Evolutionary conservation across 2,329 filamentous ascomycete genomes (phyloP), one percentile per base, ranked within the genome.

Genomic region (Colletotrichum sansevieriae): DNA sequence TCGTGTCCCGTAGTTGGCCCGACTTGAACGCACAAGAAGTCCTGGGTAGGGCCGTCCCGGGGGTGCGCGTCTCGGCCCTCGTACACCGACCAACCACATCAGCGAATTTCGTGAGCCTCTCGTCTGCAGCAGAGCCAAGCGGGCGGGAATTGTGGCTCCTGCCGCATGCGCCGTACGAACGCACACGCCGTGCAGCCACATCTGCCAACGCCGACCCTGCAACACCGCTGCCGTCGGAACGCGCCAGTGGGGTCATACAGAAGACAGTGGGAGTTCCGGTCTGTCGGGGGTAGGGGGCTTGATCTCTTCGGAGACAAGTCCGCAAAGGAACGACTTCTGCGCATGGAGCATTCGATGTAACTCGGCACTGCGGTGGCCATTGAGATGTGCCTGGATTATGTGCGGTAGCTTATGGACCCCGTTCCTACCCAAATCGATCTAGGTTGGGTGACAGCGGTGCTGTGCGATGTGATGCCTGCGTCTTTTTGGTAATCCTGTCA

Each of bases 21-120:
- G 51, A 12, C 29, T 9, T 15, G 35, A 39, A 39, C 37, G 37
- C 37, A 39, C 2, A 6, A 39, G 11, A 39, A 39, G 37, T 12
- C 37, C 11, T 11, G 37, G 10, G 37, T 37, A 62, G 59, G 59
- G 59, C 59, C 59, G 59, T 62, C 47, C 47, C 59, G 49, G 58
- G 58, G 44, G 35, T 55, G 6, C 15, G 33, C 20, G 13, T 37
- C 25, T 41, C 39, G 15, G 43, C 33, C 29, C 49, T 66, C 63
- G 63, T 66, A 66, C 49, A 49, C 41, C 39, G 49, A 49, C 63
- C 63, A 66, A 66, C 58, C 63, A 62, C n/a, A 22, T 10, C 2
- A n/a, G 18, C 44, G 18, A 35, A 20, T 47, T 18, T 39, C 9
- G 12, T 37, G 46, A 61, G 39, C 20, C 43, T 66, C 41, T 39